A percentile compares a stretch with the other conserved stretches of the same genome.
Evolutionary conservation across 805 yeast genomes (phyloP).

Genomic region (Naumovozyma castellii): DNA sequence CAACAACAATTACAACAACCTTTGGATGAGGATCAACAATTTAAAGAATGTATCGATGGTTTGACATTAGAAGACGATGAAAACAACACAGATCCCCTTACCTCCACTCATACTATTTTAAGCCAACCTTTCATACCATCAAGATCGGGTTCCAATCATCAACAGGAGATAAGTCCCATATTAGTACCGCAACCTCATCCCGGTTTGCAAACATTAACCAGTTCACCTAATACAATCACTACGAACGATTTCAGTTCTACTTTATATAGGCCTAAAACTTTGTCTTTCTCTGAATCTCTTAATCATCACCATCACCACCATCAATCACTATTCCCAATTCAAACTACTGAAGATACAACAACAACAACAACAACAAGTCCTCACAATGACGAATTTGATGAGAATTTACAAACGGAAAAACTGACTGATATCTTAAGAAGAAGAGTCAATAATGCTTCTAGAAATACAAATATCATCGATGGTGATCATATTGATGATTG

Average conservation of each 20-base stretch:
- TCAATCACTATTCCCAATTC: neutral
- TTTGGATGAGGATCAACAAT: neutral
- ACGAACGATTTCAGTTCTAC: conserved; percentile 5
- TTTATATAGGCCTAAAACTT: conserved; percentile 13
- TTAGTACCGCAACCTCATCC: neutral
- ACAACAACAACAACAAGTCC: no score
- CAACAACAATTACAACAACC: neutral
- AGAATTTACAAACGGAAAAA: conserved; percentile 13
- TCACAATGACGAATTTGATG: neutral
- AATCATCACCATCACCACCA: neutral
- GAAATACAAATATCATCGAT: no score
- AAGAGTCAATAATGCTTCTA: conserved; percentile 10
- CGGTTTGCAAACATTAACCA: neutral
- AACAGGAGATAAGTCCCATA: no score
- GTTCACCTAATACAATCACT: neutral
- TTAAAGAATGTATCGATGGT: neutral
- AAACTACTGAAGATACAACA: no score
- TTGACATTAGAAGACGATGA: neutral
- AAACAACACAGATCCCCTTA: neutral
- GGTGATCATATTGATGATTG: neutral
- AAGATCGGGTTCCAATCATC: neutral
- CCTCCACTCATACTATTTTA: neutral
- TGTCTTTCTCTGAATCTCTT: conserved; percentile 5
- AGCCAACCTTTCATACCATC: neutral
- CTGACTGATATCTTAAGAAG: conserved; percentile 20